Evolutionary conservation across 2,329 filamentous ascomycete species (phyloP), one percentile per base, ranked within the genome.

Genomic region (Xylaria digitata): DNA sequence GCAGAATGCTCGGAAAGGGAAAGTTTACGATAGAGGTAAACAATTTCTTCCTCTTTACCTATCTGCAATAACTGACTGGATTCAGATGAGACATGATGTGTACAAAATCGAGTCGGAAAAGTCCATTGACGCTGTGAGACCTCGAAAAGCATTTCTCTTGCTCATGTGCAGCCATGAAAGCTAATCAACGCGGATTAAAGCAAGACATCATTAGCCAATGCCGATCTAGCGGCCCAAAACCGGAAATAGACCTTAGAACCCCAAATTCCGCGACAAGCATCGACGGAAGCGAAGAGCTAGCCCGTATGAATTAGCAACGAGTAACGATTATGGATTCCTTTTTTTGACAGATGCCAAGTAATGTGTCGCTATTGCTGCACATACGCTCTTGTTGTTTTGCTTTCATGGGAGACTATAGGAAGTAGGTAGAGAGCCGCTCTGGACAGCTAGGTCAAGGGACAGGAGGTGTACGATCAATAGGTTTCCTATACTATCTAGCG

Each of bases 71-170:
- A 45, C 19, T 45, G 43, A 45, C 43, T 19, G 43, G 17, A 19
- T 19, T 45, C 19, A 45, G 43, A 45, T 45, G 43, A 21, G 43
- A 45, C 43, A 45, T 45, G 43, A 45, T 45, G 43, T 45, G 43
- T 45, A 45, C 43, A 45, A 45, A 9, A 45, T 45, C 43, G 19
- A 45, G n/a, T 45, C 43, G 2, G 43, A 19, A 45, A 45, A 21
- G 43, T 19, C 43, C 43, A 45, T 45, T n/a, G 43, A 45, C 19
- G 43, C n/a, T 9, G 43, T 45, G 9, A 45, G 43, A 34, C 8
- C 43, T 45, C 9, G n/a, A 1, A 7, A 34, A 4, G 3, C 17
- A 5, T 7, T 21, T 21, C n/a, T 19, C 9, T 34, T 34, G 32
- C 32, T 34, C 32, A 3, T 21, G n/a, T 2, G 6, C 8, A 45